Evolutionary conservation across 805 yeast species (phyloP).

Genomic region (Groenewaldozyma salmanticensis): DNA sequence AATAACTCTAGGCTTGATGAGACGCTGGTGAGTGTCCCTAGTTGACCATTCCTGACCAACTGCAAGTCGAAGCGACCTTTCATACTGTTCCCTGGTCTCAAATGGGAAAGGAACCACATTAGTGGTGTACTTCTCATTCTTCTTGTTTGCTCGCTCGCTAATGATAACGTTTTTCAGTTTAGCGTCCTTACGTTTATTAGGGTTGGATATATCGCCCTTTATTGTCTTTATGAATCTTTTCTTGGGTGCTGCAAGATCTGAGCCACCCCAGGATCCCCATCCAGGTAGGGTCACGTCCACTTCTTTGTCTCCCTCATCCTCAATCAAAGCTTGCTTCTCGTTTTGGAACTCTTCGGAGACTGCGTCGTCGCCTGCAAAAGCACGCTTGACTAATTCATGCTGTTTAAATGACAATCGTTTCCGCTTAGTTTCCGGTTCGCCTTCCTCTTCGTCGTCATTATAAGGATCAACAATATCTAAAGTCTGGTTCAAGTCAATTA

Average conservation of each 20-base stretch:
- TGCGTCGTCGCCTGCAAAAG: constrained; percentile 97
- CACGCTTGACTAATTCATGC: constrained; percentile 73
- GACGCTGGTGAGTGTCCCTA: constrained; percentile 72
- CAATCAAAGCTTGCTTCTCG: constrained; percentile 59
- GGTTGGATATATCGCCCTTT: constrained; percentile 54
- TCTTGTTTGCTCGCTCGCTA: constrained; percentile 79
- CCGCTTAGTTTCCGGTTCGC: constrained; percentile 28
- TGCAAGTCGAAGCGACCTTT: constrained; percentile 89
- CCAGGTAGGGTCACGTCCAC: constrained; percentile 86
- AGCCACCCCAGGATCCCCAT: constrained; percentile 97
- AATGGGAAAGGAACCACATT: constrained; percentile 90
- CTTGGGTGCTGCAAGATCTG: constrained; percentile 29
- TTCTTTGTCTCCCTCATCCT: constrained; percentile 80
- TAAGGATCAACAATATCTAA: constrained; percentile 43
- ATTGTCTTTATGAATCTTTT: constrained; percentile 60
- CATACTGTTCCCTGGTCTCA: constrained; percentile 90
- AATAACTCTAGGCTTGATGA: constrained; percentile 81
- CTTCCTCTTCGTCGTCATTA: constrained; percentile 38
- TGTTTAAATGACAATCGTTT: constrained; percentile 53
- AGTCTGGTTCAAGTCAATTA: constrained; percentile 35
- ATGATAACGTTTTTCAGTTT: constrained; percentile 73
- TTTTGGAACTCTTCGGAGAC: constrained; percentile 68
- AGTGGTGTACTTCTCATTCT: constrained; percentile 76
- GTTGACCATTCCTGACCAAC: constrained; percentile 95
- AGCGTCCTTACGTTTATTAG: constrained; percentile 67